These are phyloP conservation scores for Acorus gramineus DNA, from an alignment of 106 monocot species.

Conservation along the genomic window DNA sequence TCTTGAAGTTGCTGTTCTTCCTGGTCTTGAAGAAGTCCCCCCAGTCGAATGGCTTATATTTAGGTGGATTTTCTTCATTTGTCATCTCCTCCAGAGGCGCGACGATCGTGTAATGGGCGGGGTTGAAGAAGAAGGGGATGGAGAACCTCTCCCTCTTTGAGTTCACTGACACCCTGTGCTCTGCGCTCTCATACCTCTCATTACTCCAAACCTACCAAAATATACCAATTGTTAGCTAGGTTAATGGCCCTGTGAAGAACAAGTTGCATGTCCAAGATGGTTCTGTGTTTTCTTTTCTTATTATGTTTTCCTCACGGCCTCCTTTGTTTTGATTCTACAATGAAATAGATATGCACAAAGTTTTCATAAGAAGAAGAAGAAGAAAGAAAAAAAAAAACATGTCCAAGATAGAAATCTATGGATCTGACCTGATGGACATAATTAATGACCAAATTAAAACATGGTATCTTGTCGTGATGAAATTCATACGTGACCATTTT, in stretches of 20 bases:
- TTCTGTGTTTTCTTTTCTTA: too few species aligned
- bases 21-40: conserved; percentile 37
- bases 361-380: too few species aligned
- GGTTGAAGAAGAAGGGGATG: conserved; percentile 69
- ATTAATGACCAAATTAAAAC: too few species aligned
- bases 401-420: too few species aligned
- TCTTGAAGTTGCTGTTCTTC: conserved; percentile 42
- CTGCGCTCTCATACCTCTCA: conserved; percentile 57
- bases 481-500: too few species aligned
- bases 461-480: too few species aligned
- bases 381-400: too few species aligned
- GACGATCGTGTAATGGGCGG: conserved; percentile 23
- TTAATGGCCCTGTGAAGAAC: not conserved
- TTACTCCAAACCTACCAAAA: conserved; percentile 67
- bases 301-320: too few species aligned
- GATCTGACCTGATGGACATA: too few species aligned
- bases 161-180: conserved; percentile 68
- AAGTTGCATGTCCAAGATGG: too few species aligned
- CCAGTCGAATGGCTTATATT: conserved; percentile 45
- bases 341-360: too few species aligned
- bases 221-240: not conserved
- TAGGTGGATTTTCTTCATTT: conserved; percentile 27
- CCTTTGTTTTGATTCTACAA: too few species aligned
- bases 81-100: conserved; percentile 48
- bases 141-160: conserved; percentile 57